These are phyloP conservation scores for Chalaropsis thielavioides DNA, from an alignment of 2,329 filamentous ascomycete species.

Conservation along the genomic window DNA sequence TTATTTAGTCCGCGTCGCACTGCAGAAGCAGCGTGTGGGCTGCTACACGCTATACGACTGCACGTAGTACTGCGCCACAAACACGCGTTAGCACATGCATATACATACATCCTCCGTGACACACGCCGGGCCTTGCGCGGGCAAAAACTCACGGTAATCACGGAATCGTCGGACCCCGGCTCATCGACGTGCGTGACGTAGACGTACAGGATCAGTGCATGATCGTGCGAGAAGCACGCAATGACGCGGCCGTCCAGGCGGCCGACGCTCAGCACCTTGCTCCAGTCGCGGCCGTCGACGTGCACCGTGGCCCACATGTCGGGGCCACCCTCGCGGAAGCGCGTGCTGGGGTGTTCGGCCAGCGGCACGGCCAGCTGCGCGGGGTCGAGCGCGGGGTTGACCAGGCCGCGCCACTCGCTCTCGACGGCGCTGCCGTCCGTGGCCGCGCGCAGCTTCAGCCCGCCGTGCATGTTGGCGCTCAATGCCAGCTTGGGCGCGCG, in stretches of 20 bases:
- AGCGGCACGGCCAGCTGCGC: slow-evolving; percentile 56
- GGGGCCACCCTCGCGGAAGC: slow-evolving; percentile 61
- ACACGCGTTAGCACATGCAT: neutral
- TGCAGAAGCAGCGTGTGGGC: too few species aligned
- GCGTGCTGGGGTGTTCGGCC: slow-evolving; percentile 67
- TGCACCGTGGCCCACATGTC: slow-evolving; percentile 78
- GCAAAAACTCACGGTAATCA: slow-evolving; percentile 50
- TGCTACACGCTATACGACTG: slow-evolving; percentile 28
- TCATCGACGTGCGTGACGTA: slow-evolving; percentile 61
- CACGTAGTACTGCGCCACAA: slow-evolving; percentile 28
- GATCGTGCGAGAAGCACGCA: slow-evolving; percentile 72
- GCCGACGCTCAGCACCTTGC: slow-evolving; percentile 81
- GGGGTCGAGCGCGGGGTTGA: slow-evolving; percentile 78
- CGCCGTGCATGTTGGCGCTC: slow-evolving; percentile 88
- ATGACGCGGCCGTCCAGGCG: slow-evolving; percentile 80
- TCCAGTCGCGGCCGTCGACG: slow-evolving; percentile 91
- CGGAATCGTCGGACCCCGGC: slow-evolving; percentile 50
- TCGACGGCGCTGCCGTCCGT: slow-evolving; percentile 77
- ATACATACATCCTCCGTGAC: neutral
- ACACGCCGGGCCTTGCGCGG: neutral
- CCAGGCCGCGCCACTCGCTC: slow-evolving; percentile 71
- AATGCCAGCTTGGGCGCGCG: slow-evolving; percentile 59
- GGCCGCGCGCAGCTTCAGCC: slow-evolving; percentile 60
- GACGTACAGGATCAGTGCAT: slow-evolving; percentile 70
- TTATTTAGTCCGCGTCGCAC: too few species aligned